These are phyloP conservation scores for Ogataea sp. DNA, from an alignment of 805 yeast genomes.

Conservation along the genomic window DNA sequence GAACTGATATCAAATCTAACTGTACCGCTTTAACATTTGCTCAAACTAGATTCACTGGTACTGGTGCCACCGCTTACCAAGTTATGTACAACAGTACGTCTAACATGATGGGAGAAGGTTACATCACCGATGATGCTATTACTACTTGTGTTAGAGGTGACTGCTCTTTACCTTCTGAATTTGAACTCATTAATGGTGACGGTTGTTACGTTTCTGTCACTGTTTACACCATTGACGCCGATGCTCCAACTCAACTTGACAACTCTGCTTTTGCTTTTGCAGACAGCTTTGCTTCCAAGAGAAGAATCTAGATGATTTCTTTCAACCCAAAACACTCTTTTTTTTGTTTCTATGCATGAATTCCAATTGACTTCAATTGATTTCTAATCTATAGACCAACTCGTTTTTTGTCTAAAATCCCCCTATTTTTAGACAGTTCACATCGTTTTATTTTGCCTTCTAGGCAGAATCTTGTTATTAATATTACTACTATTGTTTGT, in stretches of 20 bases:
- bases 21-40: slow-evolving; percentile 37
- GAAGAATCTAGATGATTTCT: no score
- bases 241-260: slow-evolving; percentile 19
- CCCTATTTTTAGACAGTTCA: no score
- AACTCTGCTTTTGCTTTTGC: slow-evolving; percentile 6
- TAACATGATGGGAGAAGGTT: slow-evolving; percentile 17
- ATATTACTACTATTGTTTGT: no score
- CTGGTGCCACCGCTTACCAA: slow-evolving; percentile 22
- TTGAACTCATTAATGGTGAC: slow-evolving; percentile 19
- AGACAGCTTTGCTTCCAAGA: no score
- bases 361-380: no score
- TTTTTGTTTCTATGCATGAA: no score
- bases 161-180: slow-evolving; percentile 36
- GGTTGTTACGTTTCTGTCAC: slow-evolving; percentile 36
- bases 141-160: slow-evolving; percentile 31
- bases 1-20: slow-evolving; percentile 24
- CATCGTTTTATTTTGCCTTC: no score
- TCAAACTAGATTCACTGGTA: slow-evolving; percentile 39
- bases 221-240: slow-evolving; percentile 41
- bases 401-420: no score
- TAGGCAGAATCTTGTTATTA: no score
- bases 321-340: no score
- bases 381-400: no score
- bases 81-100: slow-evolving; percentile 30
- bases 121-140: slow-evolving; percentile 15